phyloP scores from a whole-genome alignment of 169 alveolate species.

The Plasmodium blacklocki region DNA sequence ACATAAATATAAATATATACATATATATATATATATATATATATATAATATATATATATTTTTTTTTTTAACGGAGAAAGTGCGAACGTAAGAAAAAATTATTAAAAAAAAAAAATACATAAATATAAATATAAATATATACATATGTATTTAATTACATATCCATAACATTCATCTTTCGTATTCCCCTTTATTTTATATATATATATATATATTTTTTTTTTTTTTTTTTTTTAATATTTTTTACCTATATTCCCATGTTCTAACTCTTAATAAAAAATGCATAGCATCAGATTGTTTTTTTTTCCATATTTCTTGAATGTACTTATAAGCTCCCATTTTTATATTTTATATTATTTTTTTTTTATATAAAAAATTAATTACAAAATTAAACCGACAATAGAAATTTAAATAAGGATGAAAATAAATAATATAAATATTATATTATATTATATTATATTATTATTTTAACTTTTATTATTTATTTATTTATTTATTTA shows the following conservation, averaged over 20 bases:
- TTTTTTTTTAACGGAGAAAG: neutral
- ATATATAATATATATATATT: neutral
- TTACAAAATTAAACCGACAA: no score
- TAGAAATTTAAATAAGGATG: no score
- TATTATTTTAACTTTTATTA: no score
- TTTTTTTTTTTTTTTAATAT: neutral
- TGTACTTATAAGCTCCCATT: conserved; percentile 96
- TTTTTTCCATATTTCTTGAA: conserved; percentile 98
- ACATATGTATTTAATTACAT: neutral
- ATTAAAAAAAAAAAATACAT: neutral
- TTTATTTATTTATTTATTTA: no score
- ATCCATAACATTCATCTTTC: neutral
- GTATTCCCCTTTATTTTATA: neutral
- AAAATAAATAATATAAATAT: no score
- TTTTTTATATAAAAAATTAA: no score
- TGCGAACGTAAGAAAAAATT: neutral
- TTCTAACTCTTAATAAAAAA: conserved; percentile 97
- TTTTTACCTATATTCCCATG: conserved; percentile 97
- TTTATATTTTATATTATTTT: conserved; percentile 15
- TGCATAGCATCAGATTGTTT: conserved; percentile 99
- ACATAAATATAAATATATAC: neutral
- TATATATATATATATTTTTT: neutral
- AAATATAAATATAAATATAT: neutral
- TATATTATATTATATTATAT: no score
- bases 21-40: conserved; percentile 8